Evolutionary conservation across 2,329 filamentous ascomycete genomes (phyloP).

Genomic region (Orbilia blumenaviensis): DNA sequence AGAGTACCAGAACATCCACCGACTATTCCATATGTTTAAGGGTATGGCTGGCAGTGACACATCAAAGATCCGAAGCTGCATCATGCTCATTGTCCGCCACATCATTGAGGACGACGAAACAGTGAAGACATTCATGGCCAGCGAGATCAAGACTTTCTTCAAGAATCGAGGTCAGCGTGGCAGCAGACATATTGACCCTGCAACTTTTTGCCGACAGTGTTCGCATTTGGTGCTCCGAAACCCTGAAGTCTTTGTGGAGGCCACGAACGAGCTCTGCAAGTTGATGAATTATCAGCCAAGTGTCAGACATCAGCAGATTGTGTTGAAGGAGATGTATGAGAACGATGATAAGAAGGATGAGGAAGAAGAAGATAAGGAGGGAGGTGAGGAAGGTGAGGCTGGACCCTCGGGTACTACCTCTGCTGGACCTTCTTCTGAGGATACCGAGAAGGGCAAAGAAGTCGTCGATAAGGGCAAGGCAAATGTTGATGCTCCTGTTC

Average conservation of each 20-base stretch:
- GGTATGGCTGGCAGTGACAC: slow-evolving; percentile 84
- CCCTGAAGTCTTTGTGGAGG: slow-evolving; percentile 84
- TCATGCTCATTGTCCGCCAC: slow-evolving; percentile 88
- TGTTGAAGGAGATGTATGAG: slow-evolving; percentile 56
- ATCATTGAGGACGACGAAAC: slow-evolving; percentile 93
- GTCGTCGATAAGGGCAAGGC: slow-evolving; percentile 61
- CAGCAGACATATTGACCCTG: slow-evolving; percentile 73
- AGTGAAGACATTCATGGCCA: slow-evolving; percentile 88
- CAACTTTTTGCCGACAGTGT: slow-evolving; percentile 77
- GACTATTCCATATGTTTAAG: slow-evolving; percentile 93
- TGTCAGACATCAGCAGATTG: slow-evolving; percentile 56
- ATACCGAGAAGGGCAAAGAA: slow-evolving; percentile 51
- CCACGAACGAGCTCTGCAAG: slow-evolving; percentile 84
- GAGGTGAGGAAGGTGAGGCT: slow-evolving; percentile 59
- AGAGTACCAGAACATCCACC: slow-evolving; percentile 86
- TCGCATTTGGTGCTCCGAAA: slow-evolving; percentile 81
- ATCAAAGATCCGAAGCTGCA: slow-evolving; percentile 75
- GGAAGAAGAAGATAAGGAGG: slow-evolving; percentile 56
- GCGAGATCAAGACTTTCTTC: slow-evolving; percentile 83
- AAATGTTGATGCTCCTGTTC: slow-evolving; percentile 64
- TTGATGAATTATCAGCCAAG: slow-evolving; percentile 68
- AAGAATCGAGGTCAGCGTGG: slow-evolving; percentile 61
- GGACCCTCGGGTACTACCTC: slow-evolving; percentile 53
- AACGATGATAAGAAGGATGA: slow-evolving; percentile 55
- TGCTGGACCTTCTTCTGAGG: slow-evolving; percentile 4